Base-by-base conservation (phyloP, 352 stramenopile genomes). In the Phytopythium kandeliae region DNA sequence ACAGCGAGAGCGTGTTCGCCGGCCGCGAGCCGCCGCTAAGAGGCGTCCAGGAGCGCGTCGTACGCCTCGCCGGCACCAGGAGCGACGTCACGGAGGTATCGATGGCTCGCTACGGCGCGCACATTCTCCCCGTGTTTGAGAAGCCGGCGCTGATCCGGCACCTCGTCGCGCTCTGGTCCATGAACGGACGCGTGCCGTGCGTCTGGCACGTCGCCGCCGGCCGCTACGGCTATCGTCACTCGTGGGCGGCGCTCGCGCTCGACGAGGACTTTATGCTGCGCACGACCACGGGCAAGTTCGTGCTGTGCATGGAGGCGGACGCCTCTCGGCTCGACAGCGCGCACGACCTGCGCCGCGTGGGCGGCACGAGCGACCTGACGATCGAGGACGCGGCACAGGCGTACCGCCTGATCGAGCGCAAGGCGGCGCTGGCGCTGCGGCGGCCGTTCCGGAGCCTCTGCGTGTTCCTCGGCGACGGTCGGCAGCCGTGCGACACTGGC, bases 1-100 rank as follows among this genome's bases (percentile, higher is more conserved):
- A 87, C 42, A 58, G 58, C 13, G 59, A 83, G 7, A 74, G 71
- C 50, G 75, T 86, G 13, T 82, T 66, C 45, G 63, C 54, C 3
- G 75, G 75, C 13, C 62, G 67, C 0, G 75, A 83, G 41, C 72
- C 75, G 7, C 72, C 73, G 3, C 57, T 86, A 6, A 58, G 63
- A 8, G 75, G 75, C 10, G 61, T 86, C n/a, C 49, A 70, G 16
- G 75, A 86, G 52, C 68, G 75, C 33, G 75, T 86, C 45, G 78
- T 86, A 34, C 70, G 75, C 22, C 70, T 86, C 31, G 69, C 72
- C 8, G 75, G 75, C 0, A 60, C 73, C 36, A 67, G 65, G 5
- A 86, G 70, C 22, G 73, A 84, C 36, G 73, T 81, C n/a, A 85
- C 75, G 0, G 75, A 86, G 41, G 72, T 86, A 25, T 86, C 75